Base-by-base conservation (phyloP, 1,284 basidiomycete species). In the Gymnopus androsaceus region DNA sequence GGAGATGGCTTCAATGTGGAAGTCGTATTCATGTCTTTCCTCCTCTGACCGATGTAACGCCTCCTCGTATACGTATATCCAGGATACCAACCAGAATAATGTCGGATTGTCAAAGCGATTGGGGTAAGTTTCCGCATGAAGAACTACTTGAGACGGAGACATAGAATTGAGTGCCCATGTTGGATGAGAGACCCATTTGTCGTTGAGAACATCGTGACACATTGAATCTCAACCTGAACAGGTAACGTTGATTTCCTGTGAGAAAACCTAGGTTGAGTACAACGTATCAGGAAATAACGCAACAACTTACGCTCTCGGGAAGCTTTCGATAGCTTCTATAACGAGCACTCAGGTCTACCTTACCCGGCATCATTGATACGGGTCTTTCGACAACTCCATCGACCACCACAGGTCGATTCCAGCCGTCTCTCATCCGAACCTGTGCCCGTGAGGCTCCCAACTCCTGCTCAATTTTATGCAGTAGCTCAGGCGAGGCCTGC, bases 21-120 rank as follows among this genome's bases (percentile, higher is more conserved):
- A 99, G 72, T 98, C 96, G 71, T 98, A 99, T 72, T 98, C 96
- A 73, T 98, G 96, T 9, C 96, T 87, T 71, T 99, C 97, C 70
- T 99, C 96, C 68, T 99, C 96, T 52, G 90, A 92, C 45, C 95
- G 90, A 74, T 98, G 95, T n/a, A 98, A 81, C 0, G 95, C 95
- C 67, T 98, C 96, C 69, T 98, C 96, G 72, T 93, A 98, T 1
- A 89, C 81, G 72, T 98, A 98, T 82, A 97, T 98, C 76, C 91
- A 91, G 71, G 95, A 91, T 1, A 93, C 85, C 50, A 36, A 36
- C 48, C 48, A 50, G 48, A 50, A 50, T 17, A 50, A 36, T 11
- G 48, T 50, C 15, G 48, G 48, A 17, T 50, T 36, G 19, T 50
- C 48, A 23, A 50, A 50, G 34, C 34, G 48, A 50, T 50, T 36